These are phyloP conservation scores for Lodderomyces elongisporus DNA, from an alignment of 1,139 yeast genomes.

Conservation along the genomic window DNA sequence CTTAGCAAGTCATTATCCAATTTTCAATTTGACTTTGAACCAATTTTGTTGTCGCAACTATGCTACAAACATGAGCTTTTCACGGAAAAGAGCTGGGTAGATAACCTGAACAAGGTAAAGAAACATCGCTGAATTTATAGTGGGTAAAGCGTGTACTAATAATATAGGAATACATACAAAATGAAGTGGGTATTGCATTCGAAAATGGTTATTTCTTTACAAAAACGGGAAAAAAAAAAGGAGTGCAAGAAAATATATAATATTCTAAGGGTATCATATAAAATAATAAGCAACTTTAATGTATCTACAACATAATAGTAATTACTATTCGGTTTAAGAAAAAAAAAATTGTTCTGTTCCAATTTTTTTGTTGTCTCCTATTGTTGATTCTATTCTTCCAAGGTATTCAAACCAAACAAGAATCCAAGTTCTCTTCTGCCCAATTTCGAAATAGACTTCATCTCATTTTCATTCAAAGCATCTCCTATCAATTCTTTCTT, in stretches of 20 bases:
- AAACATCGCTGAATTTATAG: slow-evolving; percentile 28
- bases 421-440: slow-evolving; percentile 71
- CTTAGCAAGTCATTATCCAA: slow-evolving; percentile 71
- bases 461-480: slow-evolving; percentile 70
- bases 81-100: slow-evolving; percentile 32
- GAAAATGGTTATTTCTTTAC: no score
- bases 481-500: slow-evolving; percentile 73
- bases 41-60: slow-evolving; percentile 37
- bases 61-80: slow-evolving; percentile 22
- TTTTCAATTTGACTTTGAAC: slow-evolving; percentile 63
- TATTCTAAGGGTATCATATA: no score
- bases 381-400: no score
- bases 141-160: no score
- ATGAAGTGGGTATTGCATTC: no score
- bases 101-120: slow-evolving; percentile 33
- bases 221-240: not conserved
- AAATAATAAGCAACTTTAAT: not conserved
- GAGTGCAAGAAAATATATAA: not conserved
- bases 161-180: no score
- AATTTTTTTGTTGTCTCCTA: not conserved
- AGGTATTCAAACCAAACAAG: slow-evolving; percentile 63
- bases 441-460: slow-evolving; percentile 59
- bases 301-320: not conserved
- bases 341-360: not conserved
- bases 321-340: not conserved